Conservation (phyloP, 1,139 yeast genomes). For the Yamadazyma trypodendri region DNA sequence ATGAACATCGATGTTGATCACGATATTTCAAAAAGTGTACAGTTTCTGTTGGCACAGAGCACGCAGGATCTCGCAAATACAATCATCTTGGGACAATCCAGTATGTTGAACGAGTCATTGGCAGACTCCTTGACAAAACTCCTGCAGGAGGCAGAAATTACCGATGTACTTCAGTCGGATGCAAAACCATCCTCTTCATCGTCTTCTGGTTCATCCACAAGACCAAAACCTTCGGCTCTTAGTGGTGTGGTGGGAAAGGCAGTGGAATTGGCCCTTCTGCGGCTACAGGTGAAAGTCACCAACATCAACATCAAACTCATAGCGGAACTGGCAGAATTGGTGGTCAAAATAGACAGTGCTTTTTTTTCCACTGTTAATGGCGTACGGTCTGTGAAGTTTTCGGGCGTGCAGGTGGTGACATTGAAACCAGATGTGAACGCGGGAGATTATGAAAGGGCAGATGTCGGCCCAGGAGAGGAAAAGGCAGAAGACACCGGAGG, state of each 20-base stretch:
- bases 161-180: background rate
- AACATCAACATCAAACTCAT: slow-evolving; percentile 49
- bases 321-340: slow-evolving; percentile 48
- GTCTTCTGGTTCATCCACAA: slow-evolving; percentile 1
- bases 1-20: slow-evolving; percentile 27
- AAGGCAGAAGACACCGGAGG: slow-evolving; percentile 18
- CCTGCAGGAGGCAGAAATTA: slow-evolving; percentile 1
- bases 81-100: slow-evolving; percentile 37
- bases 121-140: background rate
- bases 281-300: slow-evolving; percentile 49
- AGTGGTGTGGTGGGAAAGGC: slow-evolving; percentile 61
- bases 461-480: slow-evolving; percentile 7
- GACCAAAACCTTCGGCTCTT: slow-evolving; percentile 33
- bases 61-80: slow-evolving; percentile 65
- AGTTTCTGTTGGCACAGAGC: slow-evolving; percentile 56
- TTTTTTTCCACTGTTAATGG: slow-evolving; percentile 48
- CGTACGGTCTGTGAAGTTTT: slow-evolving; percentile 37
- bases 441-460: slow-evolving; percentile 19
- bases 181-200: background rate
- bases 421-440: slow-evolving; percentile 38
- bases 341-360: slow-evolving; percentile 41
- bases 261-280: slow-evolving; percentile 67
- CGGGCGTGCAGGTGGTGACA: slow-evolving; percentile 37
- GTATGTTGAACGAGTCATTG: slow-evolving; percentile 15
- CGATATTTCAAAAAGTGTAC: slow-evolving; percentile 33